A percentile compares a stretch with the other conserved stretches of the same genome.
Conservation (phyloP, 352 stramenopile species). For the Phytophthora citrophthora region DNA sequence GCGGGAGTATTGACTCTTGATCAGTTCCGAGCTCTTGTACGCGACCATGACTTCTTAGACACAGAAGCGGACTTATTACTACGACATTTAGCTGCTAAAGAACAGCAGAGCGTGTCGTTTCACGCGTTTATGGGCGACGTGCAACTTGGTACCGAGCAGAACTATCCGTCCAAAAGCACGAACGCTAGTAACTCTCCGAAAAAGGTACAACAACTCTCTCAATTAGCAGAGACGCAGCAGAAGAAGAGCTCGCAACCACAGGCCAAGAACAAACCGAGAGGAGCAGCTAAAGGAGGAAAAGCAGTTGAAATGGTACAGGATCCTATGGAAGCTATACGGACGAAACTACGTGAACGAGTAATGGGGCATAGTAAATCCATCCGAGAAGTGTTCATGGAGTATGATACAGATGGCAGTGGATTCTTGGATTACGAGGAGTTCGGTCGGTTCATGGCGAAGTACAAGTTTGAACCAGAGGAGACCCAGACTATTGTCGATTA, state of each 20-base stretch:
- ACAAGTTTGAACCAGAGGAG: slow-evolving; percentile 61
- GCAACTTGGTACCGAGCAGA: slow-evolving; percentile 45
- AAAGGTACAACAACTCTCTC: slow-evolving; percentile 42
- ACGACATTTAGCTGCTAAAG: slow-evolving; percentile 45
- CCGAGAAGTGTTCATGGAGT: slow-evolving; percentile 74
- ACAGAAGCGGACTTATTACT: slow-evolving; percentile 55
- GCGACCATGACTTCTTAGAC: slow-evolving; percentile 63
- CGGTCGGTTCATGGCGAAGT: slow-evolving; percentile 67
- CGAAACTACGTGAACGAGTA: slow-evolving; percentile 63
- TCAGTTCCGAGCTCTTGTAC: slow-evolving; percentile 59
- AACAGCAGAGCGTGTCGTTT: slow-evolving; percentile 57
- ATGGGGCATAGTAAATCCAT: slow-evolving; percentile 81
- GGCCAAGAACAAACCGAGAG: slow-evolving; percentile 18
- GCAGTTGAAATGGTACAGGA: slow-evolving; percentile 23
- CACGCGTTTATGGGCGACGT: slow-evolving; percentile 54
- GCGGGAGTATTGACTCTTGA: slow-evolving; percentile 45
- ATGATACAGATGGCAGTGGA: slow-evolving; percentile 63
- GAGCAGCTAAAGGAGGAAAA: slow-evolving; percentile 7
- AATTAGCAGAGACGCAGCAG: slow-evolving; percentile 21
- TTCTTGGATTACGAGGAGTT: slow-evolving; percentile 75
- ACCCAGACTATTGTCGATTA: slow-evolving; percentile 50
- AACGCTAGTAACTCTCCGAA: slow-evolving; percentile 31
- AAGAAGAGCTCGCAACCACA: slow-evolving; percentile 30
- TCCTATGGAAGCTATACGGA: slow-evolving; percentile 63
- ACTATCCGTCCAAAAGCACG: slow-evolving; percentile 35